Conservation (phyloP, 2,329 filamentous ascomycete species). For the Raffaelea ambrosiae region DNA sequence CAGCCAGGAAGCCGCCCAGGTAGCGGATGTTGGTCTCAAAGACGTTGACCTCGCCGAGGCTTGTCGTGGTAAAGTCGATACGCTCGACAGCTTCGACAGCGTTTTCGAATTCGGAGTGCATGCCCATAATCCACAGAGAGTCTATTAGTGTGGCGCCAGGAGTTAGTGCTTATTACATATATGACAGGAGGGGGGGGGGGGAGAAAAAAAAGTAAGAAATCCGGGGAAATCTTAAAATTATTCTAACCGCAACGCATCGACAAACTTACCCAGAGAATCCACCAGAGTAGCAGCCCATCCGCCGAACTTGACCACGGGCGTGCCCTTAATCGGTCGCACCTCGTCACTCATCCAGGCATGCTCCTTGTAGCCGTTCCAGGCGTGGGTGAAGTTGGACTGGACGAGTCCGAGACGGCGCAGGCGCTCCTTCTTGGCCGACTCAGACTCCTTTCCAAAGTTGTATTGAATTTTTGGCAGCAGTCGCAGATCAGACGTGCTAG, state of each 20-base stretch:
- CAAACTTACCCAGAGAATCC: conserved; percentile 36
- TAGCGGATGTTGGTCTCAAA: conserved; percentile 24
- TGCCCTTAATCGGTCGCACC: conserved; percentile 24
- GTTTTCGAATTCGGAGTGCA: conserved; percentile 41
- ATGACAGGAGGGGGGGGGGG: no score
- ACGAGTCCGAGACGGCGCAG: conserved; percentile 24
- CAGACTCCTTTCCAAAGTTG: conserved; percentile 18
- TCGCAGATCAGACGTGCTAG: conserved; percentile 1
- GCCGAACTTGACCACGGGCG: conserved; percentile 32
- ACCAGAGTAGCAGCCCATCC: conserved; percentile 45
- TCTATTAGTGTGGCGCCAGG: conserved; percentile 20
- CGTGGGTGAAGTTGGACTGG: conserved; percentile 22
- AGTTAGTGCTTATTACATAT: no score
- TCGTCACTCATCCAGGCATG: conserved; percentile 41
- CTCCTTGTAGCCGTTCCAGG: conserved; percentile 36
- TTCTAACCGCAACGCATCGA: not conserved
- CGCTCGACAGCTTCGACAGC: conserved; percentile 33
- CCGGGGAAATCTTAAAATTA: no score
- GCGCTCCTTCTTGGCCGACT: conserved; percentile 15
- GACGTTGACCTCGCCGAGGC: conserved; percentile 25
- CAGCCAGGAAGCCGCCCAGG: conserved; percentile 20
- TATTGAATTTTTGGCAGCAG: conserved; percentile 27
- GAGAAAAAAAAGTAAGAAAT: no score
- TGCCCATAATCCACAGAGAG: conserved; percentile 48
- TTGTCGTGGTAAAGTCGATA: conserved; percentile 40